These are phyloP conservation scores for Rhodamnia rubescens DNA, from an alignment of 345 rosid genomes.

Conservation along the genomic window DNA sequence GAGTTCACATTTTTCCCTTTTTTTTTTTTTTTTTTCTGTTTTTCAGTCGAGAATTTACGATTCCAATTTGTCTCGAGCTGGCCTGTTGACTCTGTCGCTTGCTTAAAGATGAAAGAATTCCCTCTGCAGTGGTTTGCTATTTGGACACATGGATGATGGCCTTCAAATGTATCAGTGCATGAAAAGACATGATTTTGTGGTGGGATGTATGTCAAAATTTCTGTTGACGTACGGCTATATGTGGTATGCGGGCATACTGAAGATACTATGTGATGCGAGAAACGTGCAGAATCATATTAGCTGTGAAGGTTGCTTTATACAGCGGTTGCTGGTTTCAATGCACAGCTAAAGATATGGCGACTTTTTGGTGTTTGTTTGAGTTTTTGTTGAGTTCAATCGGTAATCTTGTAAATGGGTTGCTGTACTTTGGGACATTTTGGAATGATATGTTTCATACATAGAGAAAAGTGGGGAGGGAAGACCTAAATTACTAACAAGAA, in stretches of 20 bases:
- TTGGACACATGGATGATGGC: not conserved
- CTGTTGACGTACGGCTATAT: not conserved
- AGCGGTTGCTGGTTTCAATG: not conserved
- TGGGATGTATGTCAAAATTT: not conserved
- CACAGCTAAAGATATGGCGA: fast-evolving
- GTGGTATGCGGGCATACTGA: not conserved
- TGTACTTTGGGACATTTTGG: not conserved
- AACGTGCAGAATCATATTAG: not conserved
- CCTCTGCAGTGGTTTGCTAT: not conserved
- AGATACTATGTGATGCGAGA: not conserved
- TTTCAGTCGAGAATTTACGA: not conserved
- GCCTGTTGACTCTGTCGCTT: not conserved
- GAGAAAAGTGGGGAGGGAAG: not conserved
- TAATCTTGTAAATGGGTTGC: not conserved
- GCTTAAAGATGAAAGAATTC: not conserved
- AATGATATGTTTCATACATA: not conserved
- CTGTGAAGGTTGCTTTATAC: not conserved
- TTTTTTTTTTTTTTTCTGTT: not conserved
- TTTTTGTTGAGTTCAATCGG: not conserved
- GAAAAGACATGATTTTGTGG: not conserved
- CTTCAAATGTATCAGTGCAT: not conserved
- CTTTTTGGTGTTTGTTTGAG: not conserved
- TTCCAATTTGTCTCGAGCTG: not conserved
- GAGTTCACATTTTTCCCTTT: not conserved
- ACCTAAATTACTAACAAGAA: not conserved